Evolutionary conservation across 768 basidiomycete genomes (phyloP).

Genomic region (Porphyrellus cyaneotinctus): DNA sequence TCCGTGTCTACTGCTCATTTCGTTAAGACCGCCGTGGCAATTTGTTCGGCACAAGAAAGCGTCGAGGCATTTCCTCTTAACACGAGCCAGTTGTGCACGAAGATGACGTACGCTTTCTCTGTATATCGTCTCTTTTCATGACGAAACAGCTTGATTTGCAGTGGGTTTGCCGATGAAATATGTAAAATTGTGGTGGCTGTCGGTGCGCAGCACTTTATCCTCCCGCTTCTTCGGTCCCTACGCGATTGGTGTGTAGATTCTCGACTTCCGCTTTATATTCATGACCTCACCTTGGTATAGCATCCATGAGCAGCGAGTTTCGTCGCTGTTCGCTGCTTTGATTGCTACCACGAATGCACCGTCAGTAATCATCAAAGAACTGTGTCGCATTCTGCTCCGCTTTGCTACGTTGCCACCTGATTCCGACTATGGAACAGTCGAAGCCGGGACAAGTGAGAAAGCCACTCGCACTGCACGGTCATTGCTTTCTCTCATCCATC

Average conservation of each 20-base stretch:
- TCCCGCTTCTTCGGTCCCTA: conserved; percentile 46
- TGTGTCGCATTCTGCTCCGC: conserved; percentile 22
- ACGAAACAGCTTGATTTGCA: conserved; percentile 18
- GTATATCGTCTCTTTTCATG: background rate
- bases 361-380: conserved; percentile 16
- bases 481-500: conserved; percentile 57
- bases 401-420: conserved; percentile 11
- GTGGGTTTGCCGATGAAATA: conserved; percentile 47
- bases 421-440: background rate
- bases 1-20: conserved; percentile 54
- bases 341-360: conserved; percentile 27
- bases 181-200: conserved; percentile 41
- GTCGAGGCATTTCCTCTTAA: conserved; percentile 43
- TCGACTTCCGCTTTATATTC: background rate
- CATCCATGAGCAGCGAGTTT: conserved; percentile 28
- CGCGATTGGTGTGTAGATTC: conserved; percentile 36
- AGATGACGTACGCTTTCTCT: conserved; percentile 43
- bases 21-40: conserved; percentile 58
- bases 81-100: conserved; percentile 39
- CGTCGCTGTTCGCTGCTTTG: conserved; percentile 28
- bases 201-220: conserved; percentile 55
- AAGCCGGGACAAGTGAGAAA: conserved; percentile 7
- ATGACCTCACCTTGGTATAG: conserved; percentile 19
- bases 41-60: conserved; percentile 61
- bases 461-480: conserved; percentile 17